Evolutionary conservation across 2,329 filamentous ascomycete species (phyloP).

Genomic region (Trichophyton simii): DNA sequence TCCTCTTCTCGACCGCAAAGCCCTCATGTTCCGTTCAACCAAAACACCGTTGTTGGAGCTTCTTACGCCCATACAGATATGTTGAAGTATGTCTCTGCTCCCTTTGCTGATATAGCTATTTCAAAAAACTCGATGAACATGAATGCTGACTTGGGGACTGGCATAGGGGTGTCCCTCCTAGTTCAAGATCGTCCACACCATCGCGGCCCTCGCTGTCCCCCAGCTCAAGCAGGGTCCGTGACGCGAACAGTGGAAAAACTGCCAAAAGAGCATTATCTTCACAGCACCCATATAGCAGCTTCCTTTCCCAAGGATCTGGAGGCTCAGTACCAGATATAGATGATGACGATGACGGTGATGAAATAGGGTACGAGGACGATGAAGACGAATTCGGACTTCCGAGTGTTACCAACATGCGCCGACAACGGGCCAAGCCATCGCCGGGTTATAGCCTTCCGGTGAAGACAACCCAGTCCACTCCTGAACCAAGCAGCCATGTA

Average conservation of each 20-base stretch:
- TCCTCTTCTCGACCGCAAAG: constrained; percentile 40
- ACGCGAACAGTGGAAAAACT: constrained; percentile 39
- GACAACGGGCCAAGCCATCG: constrained; percentile 36
- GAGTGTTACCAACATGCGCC: constrained; percentile 81
- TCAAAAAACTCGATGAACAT: neutral
- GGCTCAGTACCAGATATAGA: constrained; percentile 66
- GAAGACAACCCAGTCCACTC: neutral
- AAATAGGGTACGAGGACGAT: constrained; percentile 69
- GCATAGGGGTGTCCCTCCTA: constrained; percentile 23
- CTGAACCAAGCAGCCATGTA: neutral
- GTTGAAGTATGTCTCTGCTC: constrained; percentile 58
- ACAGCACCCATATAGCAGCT: constrained; percentile 64
- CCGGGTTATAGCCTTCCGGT: neutral
- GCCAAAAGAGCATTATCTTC: constrained; percentile 31
- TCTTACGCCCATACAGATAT: constrained; percentile 95
- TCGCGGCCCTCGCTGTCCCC: constrained; percentile 47
- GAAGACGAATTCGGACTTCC: constrained; percentile 93
- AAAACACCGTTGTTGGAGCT: constrained; percentile 73
- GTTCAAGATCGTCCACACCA: constrained; percentile 62
- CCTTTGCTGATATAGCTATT: neutral
- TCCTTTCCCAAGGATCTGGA: constrained; percentile 67
- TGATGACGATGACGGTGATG: constrained; percentile 50
- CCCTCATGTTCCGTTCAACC: constrained; percentile 47
- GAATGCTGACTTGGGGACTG: constrained; percentile 5
- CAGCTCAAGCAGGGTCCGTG: constrained; percentile 26